phyloP scores from a whole-genome alignment of 768 basidiomycete genomes.

The Podaxis sp. region DNA sequence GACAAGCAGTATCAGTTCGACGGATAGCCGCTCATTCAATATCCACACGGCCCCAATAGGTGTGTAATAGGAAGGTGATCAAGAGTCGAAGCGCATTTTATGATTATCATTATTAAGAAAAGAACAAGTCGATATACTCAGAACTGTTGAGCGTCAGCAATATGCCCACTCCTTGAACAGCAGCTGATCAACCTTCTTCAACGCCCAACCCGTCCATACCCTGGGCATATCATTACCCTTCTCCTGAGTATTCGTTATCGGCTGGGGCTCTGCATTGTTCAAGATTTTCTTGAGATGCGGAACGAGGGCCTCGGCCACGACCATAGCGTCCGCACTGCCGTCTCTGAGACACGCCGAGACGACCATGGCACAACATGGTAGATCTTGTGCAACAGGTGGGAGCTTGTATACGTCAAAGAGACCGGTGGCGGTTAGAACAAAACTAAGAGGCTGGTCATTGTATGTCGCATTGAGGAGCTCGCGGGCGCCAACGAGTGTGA shows the following conservation, averaged over 20 bases:
- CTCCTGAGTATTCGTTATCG: conserved; percentile 8
- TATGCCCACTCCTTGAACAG: conserved; percentile 15
- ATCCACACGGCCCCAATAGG: neutral
- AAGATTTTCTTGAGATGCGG: conserved; percentile 32
- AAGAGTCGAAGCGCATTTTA: neutral
- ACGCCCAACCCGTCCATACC: conserved; percentile 28
- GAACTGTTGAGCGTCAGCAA: neutral
- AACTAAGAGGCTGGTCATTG: conserved; percentile 40
- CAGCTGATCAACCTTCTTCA: conserved; percentile 28
- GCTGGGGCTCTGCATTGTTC: conserved; percentile 10
- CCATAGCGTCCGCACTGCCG: conserved; percentile 33
- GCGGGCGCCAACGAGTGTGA: conserved; percentile 52
- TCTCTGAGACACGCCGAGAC: conserved; percentile 53
- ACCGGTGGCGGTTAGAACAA: conserved; percentile 48
- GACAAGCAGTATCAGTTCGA: neutral
- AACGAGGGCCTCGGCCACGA: conserved; percentile 41
- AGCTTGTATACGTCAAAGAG: conserved; percentile 56
- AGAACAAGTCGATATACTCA: neutral
- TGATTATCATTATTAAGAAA: neutral
- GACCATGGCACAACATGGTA: conserved; percentile 55
- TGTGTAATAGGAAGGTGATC: neutral
- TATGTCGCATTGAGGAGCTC: conserved; percentile 58
- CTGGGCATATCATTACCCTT: conserved; percentile 19
- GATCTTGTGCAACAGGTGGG: conserved; percentile 52
- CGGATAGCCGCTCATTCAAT: neutral